Percentiles rank a stretch among this genome's conserved stretches.
Evolutionary conservation across 163 green algal genomes (phyloP).

Genomic region (Scenedesmus sp.): DNA sequence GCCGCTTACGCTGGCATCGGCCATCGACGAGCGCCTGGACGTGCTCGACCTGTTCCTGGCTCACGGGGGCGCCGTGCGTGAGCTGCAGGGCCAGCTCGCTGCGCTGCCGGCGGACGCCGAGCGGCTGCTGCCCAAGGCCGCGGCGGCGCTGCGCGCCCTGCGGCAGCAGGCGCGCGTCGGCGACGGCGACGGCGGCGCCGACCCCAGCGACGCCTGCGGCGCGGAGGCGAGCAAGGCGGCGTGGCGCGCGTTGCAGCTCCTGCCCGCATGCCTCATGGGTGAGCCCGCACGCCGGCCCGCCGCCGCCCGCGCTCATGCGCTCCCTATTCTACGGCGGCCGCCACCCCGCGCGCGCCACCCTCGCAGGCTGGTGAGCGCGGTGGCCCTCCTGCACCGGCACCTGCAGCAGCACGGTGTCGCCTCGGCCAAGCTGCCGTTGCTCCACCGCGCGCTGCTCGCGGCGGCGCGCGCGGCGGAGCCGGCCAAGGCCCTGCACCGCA

Average conservation of each 20-base stretch:
- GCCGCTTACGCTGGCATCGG: constrained; percentile 38
- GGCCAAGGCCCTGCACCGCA: not conserved
- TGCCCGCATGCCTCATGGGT: constrained; percentile 41
- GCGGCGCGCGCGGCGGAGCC: constrained; percentile 21
- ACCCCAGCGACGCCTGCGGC: constrained; percentile 34
- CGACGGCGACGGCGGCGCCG: not conserved
- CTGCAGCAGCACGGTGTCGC: not conserved
- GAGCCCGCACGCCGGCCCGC: too few species aligned
- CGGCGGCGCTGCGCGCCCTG: constrained; percentile 36
- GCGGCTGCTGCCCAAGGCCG: constrained; percentile 57
- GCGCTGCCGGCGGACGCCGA: constrained; percentile 55
- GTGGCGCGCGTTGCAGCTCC: constrained; percentile 10
- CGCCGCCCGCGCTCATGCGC: too few species aligned
- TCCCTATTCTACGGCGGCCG: too few species aligned
- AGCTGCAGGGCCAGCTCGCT: constrained; percentile 49
- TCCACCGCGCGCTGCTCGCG: constrained; percentile 42
- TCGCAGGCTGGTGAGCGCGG: constrained; percentile 31
- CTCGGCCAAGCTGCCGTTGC: constrained; percentile 36
- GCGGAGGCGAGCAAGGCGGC: not conserved
- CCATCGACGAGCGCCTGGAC: constrained; percentile 61
- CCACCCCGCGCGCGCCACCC: too few species aligned
- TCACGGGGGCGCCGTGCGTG: not conserved
- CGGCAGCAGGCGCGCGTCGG: constrained; percentile 10
- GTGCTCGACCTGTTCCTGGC: constrained; percentile 53
- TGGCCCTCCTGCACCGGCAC: constrained; percentile 15